Evolutionary conservation across 306 rosid species (phyloP).

Genomic region (Trichosanthes truncata): DNA sequence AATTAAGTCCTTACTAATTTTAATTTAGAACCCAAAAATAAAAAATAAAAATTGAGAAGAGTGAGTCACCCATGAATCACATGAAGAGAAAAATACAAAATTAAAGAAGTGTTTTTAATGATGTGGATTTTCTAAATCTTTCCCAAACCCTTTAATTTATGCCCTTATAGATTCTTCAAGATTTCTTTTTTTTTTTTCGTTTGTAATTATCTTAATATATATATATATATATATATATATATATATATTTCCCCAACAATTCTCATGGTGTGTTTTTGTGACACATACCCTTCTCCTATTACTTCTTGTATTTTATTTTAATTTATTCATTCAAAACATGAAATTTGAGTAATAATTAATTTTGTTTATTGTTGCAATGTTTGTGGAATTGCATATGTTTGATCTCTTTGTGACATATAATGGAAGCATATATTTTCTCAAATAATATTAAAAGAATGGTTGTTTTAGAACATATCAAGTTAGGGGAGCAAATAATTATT

Average conservation of each 20-base stretch:
- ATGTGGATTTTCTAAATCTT: slow-evolving; percentile 9
- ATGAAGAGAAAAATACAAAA: slow-evolving; percentile 18
- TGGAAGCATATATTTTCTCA: background rate
- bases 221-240: background rate
- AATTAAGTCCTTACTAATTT: background rate
- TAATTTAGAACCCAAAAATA: background rate
- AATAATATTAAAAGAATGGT: background rate
- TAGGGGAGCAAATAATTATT: background rate
- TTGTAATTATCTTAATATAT: slow-evolving; percentile 2
- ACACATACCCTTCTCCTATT: background rate
- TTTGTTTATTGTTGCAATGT: background rate
- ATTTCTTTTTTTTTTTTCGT: background rate
- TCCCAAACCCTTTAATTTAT: background rate
- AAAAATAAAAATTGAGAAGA: background rate
- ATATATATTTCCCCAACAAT: background rate
- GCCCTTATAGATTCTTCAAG: slow-evolving; percentile 1
- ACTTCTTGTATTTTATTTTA: background rate
- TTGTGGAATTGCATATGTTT: background rate
- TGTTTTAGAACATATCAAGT: background rate
- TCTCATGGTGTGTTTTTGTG: background rate
- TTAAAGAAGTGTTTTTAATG: slow-evolving; percentile 14
- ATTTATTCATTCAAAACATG: background rate
- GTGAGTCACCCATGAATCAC: slow-evolving; percentile 8
- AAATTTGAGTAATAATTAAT: background rate
- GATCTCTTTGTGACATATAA: background rate